phyloP scores from a whole-genome alignment of 2,329 filamentous ascomycete genomes.

The Monosporascus sp. region DNA sequence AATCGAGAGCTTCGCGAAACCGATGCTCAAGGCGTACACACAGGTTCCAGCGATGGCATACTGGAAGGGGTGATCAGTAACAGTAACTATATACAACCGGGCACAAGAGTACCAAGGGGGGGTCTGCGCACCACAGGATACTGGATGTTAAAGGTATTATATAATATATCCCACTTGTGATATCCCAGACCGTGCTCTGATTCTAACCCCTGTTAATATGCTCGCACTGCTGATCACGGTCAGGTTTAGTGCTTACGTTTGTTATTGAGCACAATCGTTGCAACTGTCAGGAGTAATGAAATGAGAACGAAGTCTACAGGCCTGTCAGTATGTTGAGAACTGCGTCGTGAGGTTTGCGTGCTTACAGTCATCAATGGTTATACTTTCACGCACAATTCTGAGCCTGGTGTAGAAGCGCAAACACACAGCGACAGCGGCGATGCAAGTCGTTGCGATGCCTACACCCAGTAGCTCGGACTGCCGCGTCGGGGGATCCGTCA shows the following conservation, averaged over 20 bases:
- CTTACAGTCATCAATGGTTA: not conserved
- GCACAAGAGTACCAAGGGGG: not conserved
- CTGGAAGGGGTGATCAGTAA: not conserved
- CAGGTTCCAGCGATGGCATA: conserved; percentile 1
- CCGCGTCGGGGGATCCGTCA: not conserved
- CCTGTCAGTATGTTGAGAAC: not conserved
- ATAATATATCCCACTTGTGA: not conserved
- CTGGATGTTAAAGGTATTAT: not conserved
- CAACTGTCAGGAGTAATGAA: not conserved
- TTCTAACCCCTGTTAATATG: not conserved
- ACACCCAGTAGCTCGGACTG: not conserved
- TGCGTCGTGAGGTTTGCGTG: not conserved
- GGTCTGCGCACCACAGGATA: not conserved
- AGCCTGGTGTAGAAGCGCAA: not conserved
- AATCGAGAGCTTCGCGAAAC: conserved; percentile 3
- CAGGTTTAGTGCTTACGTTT: not conserved
- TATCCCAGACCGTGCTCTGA: not conserved
- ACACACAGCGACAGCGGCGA: not conserved
- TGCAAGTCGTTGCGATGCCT: not conserved
- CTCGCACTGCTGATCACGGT: not conserved
- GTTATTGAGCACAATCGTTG: not conserved
- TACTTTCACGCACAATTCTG: not conserved
- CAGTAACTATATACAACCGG: not conserved
- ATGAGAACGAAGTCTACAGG: not conserved
- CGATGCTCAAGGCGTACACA: conserved; percentile 1